A percentile compares a stretch with the other conserved stretches of the same genome.
Evolutionary conservation across 331 rosid genomes (phyloP).

Genomic region (Ulmus americana): DNA sequence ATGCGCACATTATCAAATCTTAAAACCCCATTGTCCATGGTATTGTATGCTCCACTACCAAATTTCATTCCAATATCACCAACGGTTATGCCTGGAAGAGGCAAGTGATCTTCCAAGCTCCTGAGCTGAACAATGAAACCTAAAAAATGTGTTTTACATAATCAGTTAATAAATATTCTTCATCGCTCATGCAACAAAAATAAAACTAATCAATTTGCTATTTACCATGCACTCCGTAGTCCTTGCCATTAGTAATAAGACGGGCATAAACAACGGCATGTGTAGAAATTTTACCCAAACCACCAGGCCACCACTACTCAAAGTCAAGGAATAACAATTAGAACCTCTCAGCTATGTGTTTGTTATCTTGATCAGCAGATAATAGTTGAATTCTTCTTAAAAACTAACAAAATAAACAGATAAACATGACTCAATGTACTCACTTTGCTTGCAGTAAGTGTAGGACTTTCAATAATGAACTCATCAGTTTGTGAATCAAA

Average conservation of each 20-base stretch:
- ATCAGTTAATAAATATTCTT: slow-evolving; percentile 10
- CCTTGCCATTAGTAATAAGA: slow-evolving; percentile 64
- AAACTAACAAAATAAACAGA: background rate
- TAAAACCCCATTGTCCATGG: slow-evolving; percentile 89
- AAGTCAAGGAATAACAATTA: slow-evolving; percentile 18
- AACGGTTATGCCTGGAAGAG: slow-evolving; percentile 78
- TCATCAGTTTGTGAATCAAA: slow-evolving; percentile 79
- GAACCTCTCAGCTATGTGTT: slow-evolving; percentile 7
- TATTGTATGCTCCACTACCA: slow-evolving; percentile 85
- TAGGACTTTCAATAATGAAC: slow-evolving; percentile 83
- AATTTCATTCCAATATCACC: slow-evolving; percentile 96
- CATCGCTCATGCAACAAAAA: background rate
- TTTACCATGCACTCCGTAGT: slow-evolving; percentile 88
- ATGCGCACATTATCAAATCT: slow-evolving; percentile 74
- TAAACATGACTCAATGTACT: slow-evolving; percentile 26
- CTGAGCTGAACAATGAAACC: slow-evolving; percentile 94
- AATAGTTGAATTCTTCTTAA: background rate
- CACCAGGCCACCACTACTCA: slow-evolving; percentile 99
- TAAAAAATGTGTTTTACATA: slow-evolving; percentile 27
- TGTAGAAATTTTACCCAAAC: slow-evolving; percentile 84
- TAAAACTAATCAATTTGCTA: slow-evolving; percentile 15
- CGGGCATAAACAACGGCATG: slow-evolving; percentile 86
- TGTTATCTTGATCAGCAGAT: background rate
- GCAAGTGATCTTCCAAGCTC: slow-evolving; percentile 86
- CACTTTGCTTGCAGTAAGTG: slow-evolving; percentile 92